Evolutionary conservation across 768 basidiomycete genomes (phyloP), one percentile per base, ranked within the genome.

Genomic region (Lyophyllum shimeji): DNA sequence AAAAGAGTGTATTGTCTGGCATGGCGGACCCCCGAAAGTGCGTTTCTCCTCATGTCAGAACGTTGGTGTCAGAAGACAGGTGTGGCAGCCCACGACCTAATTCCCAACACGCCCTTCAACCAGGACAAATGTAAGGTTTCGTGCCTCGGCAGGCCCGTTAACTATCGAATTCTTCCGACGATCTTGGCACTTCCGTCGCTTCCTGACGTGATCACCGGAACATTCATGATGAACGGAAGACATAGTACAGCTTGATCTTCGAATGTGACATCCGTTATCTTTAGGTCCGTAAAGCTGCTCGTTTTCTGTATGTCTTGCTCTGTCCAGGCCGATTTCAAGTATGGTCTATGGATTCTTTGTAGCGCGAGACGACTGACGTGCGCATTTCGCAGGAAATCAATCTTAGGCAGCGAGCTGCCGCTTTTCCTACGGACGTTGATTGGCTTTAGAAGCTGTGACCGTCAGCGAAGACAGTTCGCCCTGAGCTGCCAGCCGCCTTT

Each of bases 381-480:
- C 34, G 34, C 8, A 17, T 12, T 3, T 37, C 15, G 29, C 9
- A 13, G 34, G 18, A n/a, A 7, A 17, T 29, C 21, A 15, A 18
- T 23, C 24, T 46, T n/a, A 7, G n/a, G 5, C 46, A 46, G 25
- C 25, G 27, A 46, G 29, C 17, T 12, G 46, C 46, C 46, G 46
- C 46, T 29, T 18, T 50, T 7, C 12, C 12, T 27, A 39, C 18
- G 50, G 53, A 53, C 20, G 45, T 45, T 43, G 31, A 49, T 52
- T 46, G 48, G 46, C 45, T 57, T 49, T 43, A 42, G 53, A 57
- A 51, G 49, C 48, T 46, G 56, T 56, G 53, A 54, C 56, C 52
- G 46, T 61, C 57, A 50, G 55, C 45, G 57, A 57, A 53, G 73
- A 74, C 72, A 74, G 73, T 68, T 73, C 68, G 69, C 72, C 73